These are phyloP conservation scores for Grammothele lineata DNA, from an alignment of 768 basidiomycete species.

Conservation along the genomic window DNA sequence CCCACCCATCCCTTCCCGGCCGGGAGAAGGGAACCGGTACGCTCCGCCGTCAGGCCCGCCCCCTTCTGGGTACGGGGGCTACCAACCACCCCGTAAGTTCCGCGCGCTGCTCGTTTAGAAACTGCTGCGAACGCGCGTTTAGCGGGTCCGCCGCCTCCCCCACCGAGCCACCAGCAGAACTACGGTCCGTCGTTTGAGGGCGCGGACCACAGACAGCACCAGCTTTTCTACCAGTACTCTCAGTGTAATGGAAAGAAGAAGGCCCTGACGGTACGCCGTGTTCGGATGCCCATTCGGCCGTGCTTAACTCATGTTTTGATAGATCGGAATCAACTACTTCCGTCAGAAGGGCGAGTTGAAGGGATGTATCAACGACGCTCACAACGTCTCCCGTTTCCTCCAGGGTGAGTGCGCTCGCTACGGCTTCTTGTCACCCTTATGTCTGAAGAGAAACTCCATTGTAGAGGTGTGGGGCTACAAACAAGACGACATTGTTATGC, in stretches of 20 bases:
- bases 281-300: not conserved
- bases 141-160: conserved; percentile 29
- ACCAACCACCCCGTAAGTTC: conserved; percentile 23
- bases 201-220: conserved; percentile 28
- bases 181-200: conserved; percentile 42
- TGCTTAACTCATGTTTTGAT: not conserved
- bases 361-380: conserved; percentile 60
- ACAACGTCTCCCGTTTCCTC: conserved; percentile 48
- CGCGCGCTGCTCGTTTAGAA: not conserved
- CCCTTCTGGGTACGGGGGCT: conserved; percentile 7
- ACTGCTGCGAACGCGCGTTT: not conserved
- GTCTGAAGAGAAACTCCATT: not conserved
- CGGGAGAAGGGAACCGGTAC: not conserved
- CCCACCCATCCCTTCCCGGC: not conserved
- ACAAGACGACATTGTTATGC: conserved; percentile 52
- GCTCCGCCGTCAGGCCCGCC: conserved; percentile 17
- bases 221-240: conserved; percentile 51
- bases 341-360: conserved; percentile 38
- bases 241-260: conserved; percentile 52
- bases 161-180: conserved; percentile 34
- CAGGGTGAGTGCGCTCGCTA: no score
- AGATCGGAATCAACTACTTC: conserved; percentile 56
- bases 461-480: conserved; percentile 43
- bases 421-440: no score
- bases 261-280: conserved; percentile 43